Evolutionary conservation across 169 alveolate genomes (phyloP), one percentile per base, ranked within the genome.

Genomic region (Cryptosporidium sp.): DNA sequence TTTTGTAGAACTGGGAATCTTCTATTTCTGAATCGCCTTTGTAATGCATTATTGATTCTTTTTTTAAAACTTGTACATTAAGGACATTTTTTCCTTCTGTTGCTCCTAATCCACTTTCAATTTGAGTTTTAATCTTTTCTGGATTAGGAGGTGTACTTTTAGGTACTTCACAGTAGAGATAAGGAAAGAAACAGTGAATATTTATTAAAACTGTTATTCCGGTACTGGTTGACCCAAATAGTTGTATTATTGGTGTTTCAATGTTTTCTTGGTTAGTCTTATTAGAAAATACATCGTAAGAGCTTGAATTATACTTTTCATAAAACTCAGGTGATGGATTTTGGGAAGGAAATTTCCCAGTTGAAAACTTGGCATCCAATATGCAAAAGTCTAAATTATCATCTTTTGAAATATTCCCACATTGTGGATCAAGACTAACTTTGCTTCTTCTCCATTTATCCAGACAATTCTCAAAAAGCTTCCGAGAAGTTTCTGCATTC

Each of bases 31-130:
- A 87, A 53, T 92, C 80, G 35, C 85, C 92, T 33, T 92, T 91
- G 68, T 85, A 94, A 53, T 85, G 69, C 97, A 94, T 94, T 21
- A 94, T 80, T 31, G 96, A 92, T 85, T 94, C 93, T 35, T 92
- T 93, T 42, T 91, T 35, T 0, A 93, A 93, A 12, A 93, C 91
- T 62, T 85, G 70, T 5, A 94, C 72, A 70, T 91, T 91, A 33
- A 94, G 42, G 26, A 94, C 95, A 12, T 37, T 14, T 35, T 73
- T 73, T 16, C 86, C 60, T 29, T 45, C 75, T 10, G 65, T n/a
- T 14, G 42, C 4, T 10, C 65, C 69, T 0, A 31, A 44, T 14
- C 44, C 14, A 5, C 26, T 14, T 51, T 80, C 89, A 42, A 80
- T 80, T 26, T 73, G 86, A 5, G 45, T 14, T 33, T 42, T 80